These are phyloP conservation scores for Samsoniella hepiali DNA, from an alignment of 2,329 filamentous ascomycete genomes.

Conservation along the genomic window DNA sequence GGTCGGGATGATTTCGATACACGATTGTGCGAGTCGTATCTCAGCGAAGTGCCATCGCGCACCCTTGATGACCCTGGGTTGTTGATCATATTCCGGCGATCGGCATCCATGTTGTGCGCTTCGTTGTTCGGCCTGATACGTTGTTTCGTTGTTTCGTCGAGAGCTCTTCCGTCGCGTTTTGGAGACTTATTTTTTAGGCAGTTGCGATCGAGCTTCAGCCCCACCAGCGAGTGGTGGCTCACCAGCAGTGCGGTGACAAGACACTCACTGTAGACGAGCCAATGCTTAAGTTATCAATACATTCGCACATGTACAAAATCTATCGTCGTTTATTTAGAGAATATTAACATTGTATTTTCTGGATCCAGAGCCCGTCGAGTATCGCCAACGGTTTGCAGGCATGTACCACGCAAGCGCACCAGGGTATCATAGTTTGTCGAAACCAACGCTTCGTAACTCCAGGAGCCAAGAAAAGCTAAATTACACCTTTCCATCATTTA, in stretches of 20 bases:
- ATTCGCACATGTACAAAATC: neutral
- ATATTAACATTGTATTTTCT: neutral
- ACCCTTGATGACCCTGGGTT: constrained; percentile 36
- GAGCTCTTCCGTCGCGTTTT: neutral
- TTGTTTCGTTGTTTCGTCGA: neutral
- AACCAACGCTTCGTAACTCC: neutral
- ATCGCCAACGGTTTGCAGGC: neutral
- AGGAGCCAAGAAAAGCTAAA: neutral
- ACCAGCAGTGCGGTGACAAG: too few species aligned
- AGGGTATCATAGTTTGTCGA: neutral
- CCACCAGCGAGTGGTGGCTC: neutral
- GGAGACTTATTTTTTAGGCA: constrained; percentile 6
- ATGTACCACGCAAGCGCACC: neutral
- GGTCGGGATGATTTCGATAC: constrained; percentile 50
- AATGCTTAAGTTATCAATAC: neutral
- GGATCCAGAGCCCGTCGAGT: neutral
- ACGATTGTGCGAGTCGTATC: constrained; percentile 53
- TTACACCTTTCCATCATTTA: neutral
- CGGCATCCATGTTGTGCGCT: constrained; percentile 48
- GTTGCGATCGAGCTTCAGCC: constrained; percentile 10
- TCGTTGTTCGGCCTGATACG: neutral
- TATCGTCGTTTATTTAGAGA: neutral
- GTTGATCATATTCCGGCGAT: constrained; percentile 51
- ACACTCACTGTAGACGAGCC: neutral
- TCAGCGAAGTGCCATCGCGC: constrained; percentile 53